Base-by-base conservation (phyloP, 2,329 filamentous ascomycete genomes). In the Aspergillus aculeatinus region DNA sequence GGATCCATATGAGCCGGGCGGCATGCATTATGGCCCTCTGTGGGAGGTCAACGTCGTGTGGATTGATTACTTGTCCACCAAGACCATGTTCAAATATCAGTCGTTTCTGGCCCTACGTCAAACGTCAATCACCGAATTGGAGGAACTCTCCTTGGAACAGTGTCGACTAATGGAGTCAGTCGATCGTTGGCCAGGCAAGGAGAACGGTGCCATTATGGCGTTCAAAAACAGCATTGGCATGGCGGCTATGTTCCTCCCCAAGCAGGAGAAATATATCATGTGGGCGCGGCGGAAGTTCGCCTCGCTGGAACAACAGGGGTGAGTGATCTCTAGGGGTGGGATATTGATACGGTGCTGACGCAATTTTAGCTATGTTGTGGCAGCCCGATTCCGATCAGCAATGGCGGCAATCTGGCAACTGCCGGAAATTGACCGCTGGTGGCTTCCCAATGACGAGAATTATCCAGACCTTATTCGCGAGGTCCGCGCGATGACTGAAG, bases 211-310 rank as follows among this genome's bases (percentile, higher is more conserved):
- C 12, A 77, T 94, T 14, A 79, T 96, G 29, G 83, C 88, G 48
- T 85, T 90, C 48, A 92, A 96, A 70, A 87, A 91, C 12, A 87
- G 86, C 66, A 78, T 98, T 39, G 89, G 87, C 0, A 88, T 97
- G 60, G 87, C 90, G 2, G 84, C 86, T 11, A 79, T 96, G 55
- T 95, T 95, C 70, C 77, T 97, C n/a, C 91, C 90, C 0, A 87
- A 86, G 63, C 90, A 96, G 62, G 71, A 80, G 27, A 86, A 82
- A 64, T 87, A 96, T 71, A 85, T 86, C 10, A 87, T 87, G 81
- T 98, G 93, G 93, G 83, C 88, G 64, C 86, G 92, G 62, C 83
- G 84, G 67, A 94, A 90, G 74, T 87, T 96, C 73, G 92, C 91
- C 19, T 78, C 85, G 56, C 82, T 96, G 50, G 94, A 98, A 76